phyloP scores from a whole-genome alignment of 805 yeast genomes.

The Naumovozyma castellii region DNA sequence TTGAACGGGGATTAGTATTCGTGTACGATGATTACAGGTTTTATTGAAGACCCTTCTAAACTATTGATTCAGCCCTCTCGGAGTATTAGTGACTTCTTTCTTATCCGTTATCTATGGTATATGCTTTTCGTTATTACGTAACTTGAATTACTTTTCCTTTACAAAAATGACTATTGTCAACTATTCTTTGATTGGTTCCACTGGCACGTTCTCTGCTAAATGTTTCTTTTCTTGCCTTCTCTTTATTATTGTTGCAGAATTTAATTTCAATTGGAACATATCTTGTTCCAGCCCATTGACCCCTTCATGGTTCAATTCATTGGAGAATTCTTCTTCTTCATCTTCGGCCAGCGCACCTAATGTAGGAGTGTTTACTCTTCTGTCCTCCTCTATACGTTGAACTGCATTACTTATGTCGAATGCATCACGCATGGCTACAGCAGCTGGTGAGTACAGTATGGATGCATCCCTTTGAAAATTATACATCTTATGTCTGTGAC shows the following conservation, averaged over 20 bases:
- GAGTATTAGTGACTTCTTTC: no score
- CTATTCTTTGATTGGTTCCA: background rate
- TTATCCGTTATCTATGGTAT: no score
- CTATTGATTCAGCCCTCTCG: no score
- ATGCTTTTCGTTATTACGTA: no score
- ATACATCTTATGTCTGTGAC: slow-evolving; percentile 11
- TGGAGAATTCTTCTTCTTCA: slow-evolving; percentile 18
- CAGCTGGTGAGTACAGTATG: slow-evolving; percentile 54
- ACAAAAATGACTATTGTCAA: no score
- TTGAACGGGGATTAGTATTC: no score
- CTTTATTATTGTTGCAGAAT: slow-evolving; percentile 34
- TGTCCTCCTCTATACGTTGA: slow-evolving; percentile 67
- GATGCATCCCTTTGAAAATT: slow-evolving; percentile 14
- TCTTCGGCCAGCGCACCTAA: slow-evolving; percentile 6
- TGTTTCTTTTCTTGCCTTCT: slow-evolving; percentile 27
- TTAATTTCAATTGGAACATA: slow-evolving; percentile 30
- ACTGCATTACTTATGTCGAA: slow-evolving; percentile 82
- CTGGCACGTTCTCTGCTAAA: no score
- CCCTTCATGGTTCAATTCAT: slow-evolving; percentile 5
- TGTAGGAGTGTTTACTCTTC: slow-evolving; percentile 4
- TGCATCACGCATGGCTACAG: slow-evolving; percentile 74
- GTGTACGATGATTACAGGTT: no score
- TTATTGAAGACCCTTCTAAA: no score
- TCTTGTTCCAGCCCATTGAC: slow-evolving; percentile 14
- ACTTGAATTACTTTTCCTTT: no score